Percentiles rank a stretch among this genome's conserved stretches.
These are phyloP conservation scores for Aspergillus bridgeri DNA, from an alignment of 495 filamentous ascomycete species.

Conservation along the genomic window DNA sequence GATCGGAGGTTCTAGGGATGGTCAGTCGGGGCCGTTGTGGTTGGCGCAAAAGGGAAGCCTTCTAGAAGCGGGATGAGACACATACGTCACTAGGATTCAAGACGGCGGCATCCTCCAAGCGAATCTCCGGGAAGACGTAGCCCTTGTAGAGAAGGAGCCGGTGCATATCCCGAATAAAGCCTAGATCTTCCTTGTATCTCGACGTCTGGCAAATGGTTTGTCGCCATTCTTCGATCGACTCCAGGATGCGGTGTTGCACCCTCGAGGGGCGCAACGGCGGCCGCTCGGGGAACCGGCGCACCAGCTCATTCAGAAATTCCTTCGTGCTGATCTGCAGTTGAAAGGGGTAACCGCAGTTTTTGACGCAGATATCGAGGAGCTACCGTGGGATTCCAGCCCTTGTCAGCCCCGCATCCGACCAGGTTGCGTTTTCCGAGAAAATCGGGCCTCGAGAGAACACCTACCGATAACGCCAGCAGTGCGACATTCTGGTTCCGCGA, in stretches of 20 bases:
- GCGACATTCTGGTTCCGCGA: constrained; percentile 94
- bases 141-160: constrained; percentile 93
- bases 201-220: constrained; percentile 97
- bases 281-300: constrained; percentile 90
- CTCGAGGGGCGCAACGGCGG: constrained; percentile 81
- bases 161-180: constrained; percentile 98
- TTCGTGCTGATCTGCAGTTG: constrained; percentile 98
- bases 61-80: constrained; percentile 31
- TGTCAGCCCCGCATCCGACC: constrained; percentile 22
- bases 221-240: constrained; percentile 98
- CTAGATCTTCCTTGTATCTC: constrained; percentile 93
- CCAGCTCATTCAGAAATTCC: constrained; percentile 97
- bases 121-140: constrained; percentile 88
- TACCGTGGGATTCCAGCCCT: constrained; percentile 32
- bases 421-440: constrained; percentile 2
- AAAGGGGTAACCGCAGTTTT: constrained; percentile 99
- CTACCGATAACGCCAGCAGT: constrained; percentile 74
- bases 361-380: constrained; percentile 97
- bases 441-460: constrained; percentile 12
- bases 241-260: constrained; percentile 88
- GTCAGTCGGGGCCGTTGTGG: constrained; percentile 25
- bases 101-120: constrained; percentile 91
- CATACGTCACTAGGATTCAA: constrained; percentile 96
- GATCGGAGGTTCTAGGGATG: constrained; percentile 77
- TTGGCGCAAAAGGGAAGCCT: background rate